phyloP scores from a whole-genome alignment of 2,329 filamentous ascomycete genomes.

The Corinectria fuckeliana region DNA sequence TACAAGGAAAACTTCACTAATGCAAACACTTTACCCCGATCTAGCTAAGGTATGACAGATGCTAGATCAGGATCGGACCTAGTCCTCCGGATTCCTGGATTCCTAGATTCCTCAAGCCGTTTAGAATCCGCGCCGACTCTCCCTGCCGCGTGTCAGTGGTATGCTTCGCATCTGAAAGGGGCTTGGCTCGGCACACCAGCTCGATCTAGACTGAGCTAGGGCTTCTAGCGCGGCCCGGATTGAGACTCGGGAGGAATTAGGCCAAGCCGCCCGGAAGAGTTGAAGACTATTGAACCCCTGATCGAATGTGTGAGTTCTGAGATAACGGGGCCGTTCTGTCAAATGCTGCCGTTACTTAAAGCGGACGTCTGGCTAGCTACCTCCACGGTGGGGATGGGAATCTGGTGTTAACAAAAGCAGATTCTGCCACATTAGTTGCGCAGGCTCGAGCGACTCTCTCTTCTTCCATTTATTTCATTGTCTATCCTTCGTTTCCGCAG shows the following conservation, averaged over 20 bases:
- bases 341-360: background rate
- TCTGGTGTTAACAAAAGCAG: background rate
- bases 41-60: background rate
- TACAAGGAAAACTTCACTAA: background rate
- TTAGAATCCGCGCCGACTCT: background rate
- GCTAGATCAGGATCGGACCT: background rate
- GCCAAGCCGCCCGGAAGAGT: background rate
- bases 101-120: no score
- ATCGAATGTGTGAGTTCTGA: background rate
- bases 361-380: background rate
- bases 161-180: background rate
- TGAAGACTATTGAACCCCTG: background rate
- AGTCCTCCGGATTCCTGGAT: background rate
- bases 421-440: background rate
- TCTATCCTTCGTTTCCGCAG: background rate
- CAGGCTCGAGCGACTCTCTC: background rate
- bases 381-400: background rate
- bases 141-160: background rate
- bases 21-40: background rate
- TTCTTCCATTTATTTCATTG: background rate
- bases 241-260: background rate
- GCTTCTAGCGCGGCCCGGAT: background rate
- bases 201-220: background rate
- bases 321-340: background rate
- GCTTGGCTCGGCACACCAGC: background rate